A percentile compares a stretch with the other conserved stretches of the same genome.
Evolutionary conservation across 169 alveolate genomes (phyloP).

Genomic region (Perkinsus chesapeaki): DNA sequence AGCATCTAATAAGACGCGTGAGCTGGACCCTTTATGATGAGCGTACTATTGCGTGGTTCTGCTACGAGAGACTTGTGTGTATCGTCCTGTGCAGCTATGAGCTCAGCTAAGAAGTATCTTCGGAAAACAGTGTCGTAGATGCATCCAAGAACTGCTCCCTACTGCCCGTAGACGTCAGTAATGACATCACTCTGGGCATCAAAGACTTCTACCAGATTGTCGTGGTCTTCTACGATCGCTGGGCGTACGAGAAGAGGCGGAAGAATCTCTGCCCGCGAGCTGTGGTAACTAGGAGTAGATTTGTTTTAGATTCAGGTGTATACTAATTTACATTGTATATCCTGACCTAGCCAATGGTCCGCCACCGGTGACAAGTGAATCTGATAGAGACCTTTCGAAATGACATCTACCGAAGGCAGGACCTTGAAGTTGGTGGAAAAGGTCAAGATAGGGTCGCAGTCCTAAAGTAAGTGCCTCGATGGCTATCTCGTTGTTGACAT

Average conservation of each 20-base stretch:
- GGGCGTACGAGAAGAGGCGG: slow-evolving; percentile 64
- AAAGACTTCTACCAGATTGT: slow-evolving; percentile 73
- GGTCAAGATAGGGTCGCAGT: background rate
- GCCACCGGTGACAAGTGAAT: background rate
- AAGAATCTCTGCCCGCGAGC: background rate
- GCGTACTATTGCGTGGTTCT: slow-evolving; percentile 32
- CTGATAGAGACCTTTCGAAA: background rate
- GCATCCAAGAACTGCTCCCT: background rate
- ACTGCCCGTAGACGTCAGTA: slow-evolving; percentile 71
- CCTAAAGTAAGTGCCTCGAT: background rate
- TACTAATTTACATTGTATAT: background rate
- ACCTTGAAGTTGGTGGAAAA: background rate
- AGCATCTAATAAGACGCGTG: background rate
- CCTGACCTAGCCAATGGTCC: background rate
- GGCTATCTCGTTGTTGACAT: background rate
- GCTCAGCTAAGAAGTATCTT: slow-evolving; percentile 69
- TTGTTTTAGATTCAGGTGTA: too few species aligned
- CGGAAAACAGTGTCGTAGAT: background rate
- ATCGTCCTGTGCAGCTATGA: slow-evolving; percentile 70
- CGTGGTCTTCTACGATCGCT: slow-evolving; percentile 77
- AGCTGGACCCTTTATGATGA: background rate
- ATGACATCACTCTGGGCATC: slow-evolving; percentile 66
- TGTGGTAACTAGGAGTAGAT: background rate
- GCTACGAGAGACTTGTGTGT: slow-evolving; percentile 63
- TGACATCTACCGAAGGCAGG: background rate